phyloP scores from a whole-genome alignment of 306 rosid species.

The Quercus variabilis region DNA sequence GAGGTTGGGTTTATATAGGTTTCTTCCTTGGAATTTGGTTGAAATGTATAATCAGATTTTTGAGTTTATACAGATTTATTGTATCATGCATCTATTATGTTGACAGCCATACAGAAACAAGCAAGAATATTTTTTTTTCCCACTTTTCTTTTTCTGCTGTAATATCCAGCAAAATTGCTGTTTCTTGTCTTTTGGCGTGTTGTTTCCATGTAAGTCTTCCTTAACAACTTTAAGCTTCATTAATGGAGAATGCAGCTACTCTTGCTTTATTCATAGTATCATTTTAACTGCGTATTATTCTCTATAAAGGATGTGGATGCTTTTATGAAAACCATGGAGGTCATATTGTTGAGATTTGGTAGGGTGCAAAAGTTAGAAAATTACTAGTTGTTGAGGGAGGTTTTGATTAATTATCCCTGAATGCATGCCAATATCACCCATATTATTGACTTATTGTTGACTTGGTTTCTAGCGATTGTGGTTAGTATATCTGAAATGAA shows the following conservation, averaged over 20 bases:
- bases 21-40: constrained; percentile 46
- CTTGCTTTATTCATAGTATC: not conserved
- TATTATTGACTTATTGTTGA: too few relatives aligned
- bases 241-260: not conserved
- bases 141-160: constrained; percentile 17
- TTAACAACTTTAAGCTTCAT: not conserved
- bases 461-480: too few relatives aligned
- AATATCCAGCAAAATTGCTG: constrained; percentile 30
- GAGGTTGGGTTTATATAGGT: constrained; percentile 49
- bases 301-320: too few relatives aligned
- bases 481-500: too few relatives aligned
- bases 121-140: constrained; percentile 26
- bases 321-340: not conserved
- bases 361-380: not conserved
- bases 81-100: constrained; percentile 35
- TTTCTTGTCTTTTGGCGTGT: constrained; percentile 30
- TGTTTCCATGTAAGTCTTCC: constrained; percentile 11
- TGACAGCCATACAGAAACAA: constrained; percentile 38
- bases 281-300: not conserved
- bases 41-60: constrained; percentile 53
- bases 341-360: not conserved
- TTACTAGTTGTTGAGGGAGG: not conserved
- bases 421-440: not conserved
- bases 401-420: not conserved
- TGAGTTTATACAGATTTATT: constrained; percentile 40